Evolutionary conservation across 2,329 filamentous ascomycete genomes (phyloP).

Genomic region (Fusarium nelsonii): DNA sequence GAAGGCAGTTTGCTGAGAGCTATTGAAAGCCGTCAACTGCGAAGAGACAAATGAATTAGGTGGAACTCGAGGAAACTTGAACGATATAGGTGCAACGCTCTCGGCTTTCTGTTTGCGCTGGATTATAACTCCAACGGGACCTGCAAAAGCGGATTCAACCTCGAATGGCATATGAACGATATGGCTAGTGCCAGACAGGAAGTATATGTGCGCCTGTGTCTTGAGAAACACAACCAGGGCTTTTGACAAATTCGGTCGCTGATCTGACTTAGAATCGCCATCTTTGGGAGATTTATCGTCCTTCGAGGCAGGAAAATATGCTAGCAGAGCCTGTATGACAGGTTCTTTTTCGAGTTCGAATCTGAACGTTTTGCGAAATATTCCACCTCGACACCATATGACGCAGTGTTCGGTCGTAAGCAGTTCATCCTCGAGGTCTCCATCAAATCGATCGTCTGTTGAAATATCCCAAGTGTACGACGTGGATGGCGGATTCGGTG

Average conservation of each 20-base stretch:
- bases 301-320: slow-evolving; percentile 76
- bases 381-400: slow-evolving; percentile 88
- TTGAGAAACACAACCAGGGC: slow-evolving; percentile 92
- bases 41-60: slow-evolving; percentile 86
- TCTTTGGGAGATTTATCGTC: slow-evolving; percentile 46
- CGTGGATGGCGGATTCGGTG: slow-evolving; percentile 71
- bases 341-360: slow-evolving; percentile 89
- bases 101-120: slow-evolving; percentile 78
- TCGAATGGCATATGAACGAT: slow-evolving; percentile 95
- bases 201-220: slow-evolving; percentile 93
- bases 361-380: slow-evolving; percentile 86
- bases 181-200: slow-evolving; percentile 87
- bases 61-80: slow-evolving; percentile 73
- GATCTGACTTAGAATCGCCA: slow-evolving; percentile 23
- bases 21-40: slow-evolving; percentile 68
- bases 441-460: slow-evolving; percentile 55
- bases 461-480: slow-evolving; percentile 82
- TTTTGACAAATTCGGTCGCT: slow-evolving; percentile 60
- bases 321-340: slow-evolving; percentile 87
- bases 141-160: slow-evolving; percentile 86
- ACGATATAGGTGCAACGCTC: slow-evolving; percentile 62
- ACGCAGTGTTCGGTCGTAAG: slow-evolving; percentile 80
- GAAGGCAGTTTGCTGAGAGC: slow-evolving; percentile 65
- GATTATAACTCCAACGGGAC: slow-evolving; percentile 84
- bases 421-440: slow-evolving; percentile 79